Evolutionary conservation across 345 rosid genomes (phyloP).

Genomic region (Camelina hispida): DNA sequence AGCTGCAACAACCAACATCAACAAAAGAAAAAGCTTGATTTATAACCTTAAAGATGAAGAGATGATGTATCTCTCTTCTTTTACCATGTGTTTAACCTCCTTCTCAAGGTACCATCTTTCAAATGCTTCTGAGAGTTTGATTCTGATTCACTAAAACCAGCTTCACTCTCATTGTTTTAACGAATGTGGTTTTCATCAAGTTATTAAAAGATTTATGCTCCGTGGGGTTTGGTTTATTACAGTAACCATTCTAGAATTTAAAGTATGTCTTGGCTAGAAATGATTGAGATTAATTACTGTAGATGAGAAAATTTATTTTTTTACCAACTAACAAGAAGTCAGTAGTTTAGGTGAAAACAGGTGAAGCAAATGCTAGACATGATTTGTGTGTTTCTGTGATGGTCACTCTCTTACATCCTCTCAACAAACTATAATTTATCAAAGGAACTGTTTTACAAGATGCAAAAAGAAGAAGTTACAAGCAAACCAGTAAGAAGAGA

Average conservation of each 20-base stretch:
- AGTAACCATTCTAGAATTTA: background rate
- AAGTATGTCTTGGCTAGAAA: background rate
- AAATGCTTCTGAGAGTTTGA: slow-evolving; percentile 23
- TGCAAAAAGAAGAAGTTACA: background rate
- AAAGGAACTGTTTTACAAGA: slow-evolving; percentile 12
- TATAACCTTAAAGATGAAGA: slow-evolving; percentile 18
- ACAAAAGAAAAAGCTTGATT: background rate
- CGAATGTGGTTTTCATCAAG: background rate
- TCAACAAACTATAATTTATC: background rate
- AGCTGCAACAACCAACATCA: slow-evolving; percentile 38
- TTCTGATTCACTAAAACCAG: slow-evolving; percentile 39
- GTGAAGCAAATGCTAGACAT: slow-evolving; percentile 7
- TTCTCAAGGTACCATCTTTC: slow-evolving; percentile 36
- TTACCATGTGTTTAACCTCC: slow-evolving; percentile 32
- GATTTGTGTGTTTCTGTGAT: background rate
- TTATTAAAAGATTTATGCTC: background rate
- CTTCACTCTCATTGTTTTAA: slow-evolving; percentile 24
- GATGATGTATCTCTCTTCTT: slow-evolving; percentile 22
- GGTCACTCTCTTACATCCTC: slow-evolving; percentile 35
- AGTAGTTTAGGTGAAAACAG: slow-evolving; percentile 34
- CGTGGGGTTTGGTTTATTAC: slow-evolving; percentile 1
- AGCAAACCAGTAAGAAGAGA: background rate
- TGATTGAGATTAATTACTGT: slow-evolving; percentile 9
- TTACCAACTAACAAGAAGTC: slow-evolving; percentile 33
- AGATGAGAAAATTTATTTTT: background rate